Percentiles rank a stretch among this genome's conserved stretches.
Evolutionary conservation across 1,284 basidiomycete genomes (phyloP).

Genomic region (Vanrija pseudolonga): DNA sequence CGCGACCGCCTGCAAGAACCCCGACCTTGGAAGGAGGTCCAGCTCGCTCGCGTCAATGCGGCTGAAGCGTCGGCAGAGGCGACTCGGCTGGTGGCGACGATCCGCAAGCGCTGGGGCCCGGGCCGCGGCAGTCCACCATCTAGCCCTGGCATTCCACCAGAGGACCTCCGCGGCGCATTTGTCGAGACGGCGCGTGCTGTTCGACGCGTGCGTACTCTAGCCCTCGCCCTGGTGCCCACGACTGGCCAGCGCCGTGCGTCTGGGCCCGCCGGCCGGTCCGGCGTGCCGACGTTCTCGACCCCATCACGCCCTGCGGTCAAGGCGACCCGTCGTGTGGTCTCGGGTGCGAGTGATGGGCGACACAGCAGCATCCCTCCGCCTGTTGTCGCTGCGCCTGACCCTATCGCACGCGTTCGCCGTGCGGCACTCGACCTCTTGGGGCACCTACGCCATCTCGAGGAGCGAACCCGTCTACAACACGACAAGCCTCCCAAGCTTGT

Average conservation of each 20-base stretch:
- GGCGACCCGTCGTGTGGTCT: background rate
- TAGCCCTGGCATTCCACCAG: conserved; percentile 11
- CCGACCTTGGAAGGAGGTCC: conserved; percentile 41
- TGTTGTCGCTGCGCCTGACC: conserved; percentile 2
- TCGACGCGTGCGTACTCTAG: conserved; percentile 30
- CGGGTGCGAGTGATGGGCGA: background rate
- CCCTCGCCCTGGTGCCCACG: conserved; percentile 20
- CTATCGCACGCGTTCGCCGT: conserved; percentile 14
- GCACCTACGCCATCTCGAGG: conserved; percentile 38
- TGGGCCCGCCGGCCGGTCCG: background rate
- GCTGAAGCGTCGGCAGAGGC: conserved; percentile 31
- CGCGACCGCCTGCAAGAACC: conserved; percentile 6
- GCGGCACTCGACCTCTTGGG: conserved; percentile 44
- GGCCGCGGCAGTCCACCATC: conserved; percentile 1
- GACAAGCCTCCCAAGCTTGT: conserved; percentile 8
- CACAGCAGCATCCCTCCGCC: background rate
- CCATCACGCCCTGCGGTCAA: conserved; percentile 30
- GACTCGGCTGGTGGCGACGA: conserved; percentile 7
- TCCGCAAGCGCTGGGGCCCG: conserved; percentile 5
- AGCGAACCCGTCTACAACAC: conserved; percentile 25
- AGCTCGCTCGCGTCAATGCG: conserved; percentile 29
- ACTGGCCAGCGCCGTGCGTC: conserved; percentile 6
- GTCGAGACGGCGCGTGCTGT: conserved; percentile 33
- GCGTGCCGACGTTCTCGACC: conserved; percentile 22
- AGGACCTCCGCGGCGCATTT: conserved; percentile 7